Base-by-base conservation (phyloP, 2,329 filamentous ascomycete genomes). In the Talaromyces sp. region DNA sequence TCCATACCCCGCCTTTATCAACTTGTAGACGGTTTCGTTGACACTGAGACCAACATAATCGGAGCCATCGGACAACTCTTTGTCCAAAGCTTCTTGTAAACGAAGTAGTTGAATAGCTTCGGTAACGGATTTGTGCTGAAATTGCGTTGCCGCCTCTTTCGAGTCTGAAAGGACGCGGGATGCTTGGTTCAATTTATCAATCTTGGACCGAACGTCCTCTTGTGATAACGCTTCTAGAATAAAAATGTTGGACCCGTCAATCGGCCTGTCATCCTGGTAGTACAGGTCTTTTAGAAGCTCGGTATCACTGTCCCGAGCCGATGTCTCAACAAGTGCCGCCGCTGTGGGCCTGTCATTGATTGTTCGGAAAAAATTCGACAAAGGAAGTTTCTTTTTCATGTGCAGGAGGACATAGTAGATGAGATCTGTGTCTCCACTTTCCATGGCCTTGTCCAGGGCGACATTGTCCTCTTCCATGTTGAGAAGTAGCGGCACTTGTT, bases 381-480 rank as follows among this genome's bases (percentile, higher is more conserved):
- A 82, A 0, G 95, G 91, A 8, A 97, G 82, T 72, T 96, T 96
- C 75, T 91, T 92, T 78, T 92, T 95, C 42, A 99, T 80, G 64
- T 93, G 88, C 8, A 96, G 79, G 7, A 99, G 83, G 5, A 99
- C 95, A 70, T 88, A 93, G 68, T 91, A 88, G n/a, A 96, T 86
- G 2, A 99, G 83, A 67, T 99, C 95, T 0, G 93, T 93, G 71
- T 99, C 95, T 19, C 93, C 93, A 63, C 91, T 96, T 73, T 97
- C 92, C 62, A 98, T 91, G 10, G 95, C 93, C 75, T 98, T 99
- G 80, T 98, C 93, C 0, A 99, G 84, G 0, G 95, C 95, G 47
- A 98, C 87, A 66, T 93, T 91, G 66, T 97, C 93, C 74, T 99
- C 93, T 69, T 96, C 93, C 91, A 98, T 97, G 73, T 85, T 92